Base-by-base conservation (phyloP, 108 stramenopile genomes). In the Cyclotella atomus region DNA sequence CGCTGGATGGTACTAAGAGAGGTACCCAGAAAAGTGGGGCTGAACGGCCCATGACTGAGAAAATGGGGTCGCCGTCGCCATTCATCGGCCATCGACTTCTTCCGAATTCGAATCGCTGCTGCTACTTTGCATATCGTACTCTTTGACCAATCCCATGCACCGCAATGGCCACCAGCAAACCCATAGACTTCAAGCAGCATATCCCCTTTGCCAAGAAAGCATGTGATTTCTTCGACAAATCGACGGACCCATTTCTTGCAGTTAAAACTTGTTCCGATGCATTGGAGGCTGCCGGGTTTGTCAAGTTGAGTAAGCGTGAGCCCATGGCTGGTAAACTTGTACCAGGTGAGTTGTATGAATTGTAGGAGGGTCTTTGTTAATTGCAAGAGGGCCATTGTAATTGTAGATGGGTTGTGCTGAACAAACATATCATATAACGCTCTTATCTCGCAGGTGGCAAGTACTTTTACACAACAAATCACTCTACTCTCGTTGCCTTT, bases 381-480 rank as follows among this genome's bases (percentile, higher is more conserved):
- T n/a, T n/a, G n/a, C n/a, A n/a, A n/a, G n/a, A n/a, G n/a, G n/a
- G n/a, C n/a, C n/a, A n/a, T n/a, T n/a, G n/a, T n/a, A n/a, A n/a
- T n/a, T n/a, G n/a, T n/a, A n/a, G n/a, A n/a, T n/a, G n/a, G n/a
- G n/a, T n/a, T n/a, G n/a, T n/a, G n/a, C n/a, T n/a, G n/a, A n/a
- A n/a, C n/a, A n/a, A n/a, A n/a, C n/a, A n/a, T n/a, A n/a, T n/a
- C n/a, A n/a, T n/a, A n/a, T n/a, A n/a, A n/a, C n/a, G n/a, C n/a
- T n/a, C n/a, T n/a, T n/a, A n/a, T n/a, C 35, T 27, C 20, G 38
- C 25, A 65, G 70, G 69, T 32, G 97, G 98, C 23, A 96, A 93
- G 71, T 98, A 98, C 75, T 97, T 91, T 76, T 97, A 95, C 82
- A 97, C 96, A 0, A 71, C 94, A 3, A 94, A 98, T 70, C 87